These are phyloP conservation scores for Penicillium mononematosum DNA, from an alignment of 495 filamentous ascomycete species.

Conservation along the genomic window DNA sequence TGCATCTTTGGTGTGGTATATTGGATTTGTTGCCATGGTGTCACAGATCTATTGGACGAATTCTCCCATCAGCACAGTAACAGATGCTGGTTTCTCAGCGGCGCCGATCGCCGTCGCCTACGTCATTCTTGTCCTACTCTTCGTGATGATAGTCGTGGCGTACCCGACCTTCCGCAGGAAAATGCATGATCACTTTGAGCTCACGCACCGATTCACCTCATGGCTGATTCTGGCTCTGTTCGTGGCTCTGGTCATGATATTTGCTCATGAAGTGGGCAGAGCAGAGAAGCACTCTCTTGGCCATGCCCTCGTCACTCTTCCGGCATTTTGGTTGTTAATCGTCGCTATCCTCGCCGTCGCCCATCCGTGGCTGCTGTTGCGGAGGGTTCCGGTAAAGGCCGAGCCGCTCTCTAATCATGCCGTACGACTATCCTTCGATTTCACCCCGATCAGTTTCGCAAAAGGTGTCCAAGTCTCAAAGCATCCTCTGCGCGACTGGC, in stretches of 20 bases:
- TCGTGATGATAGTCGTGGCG: constrained; percentile 36
- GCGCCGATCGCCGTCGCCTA: constrained; percentile 21
- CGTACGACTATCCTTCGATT: constrained; percentile 64
- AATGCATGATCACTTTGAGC: constrained; percentile 66
- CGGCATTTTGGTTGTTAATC: constrained; percentile 69
- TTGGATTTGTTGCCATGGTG: constrained; percentile 44
- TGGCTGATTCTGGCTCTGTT: constrained; percentile 63
- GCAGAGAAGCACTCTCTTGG: constrained; percentile 21
- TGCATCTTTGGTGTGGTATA: constrained; percentile 64
- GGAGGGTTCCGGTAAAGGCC: constrained; percentile 54
- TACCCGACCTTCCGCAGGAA: constrained; percentile 52
- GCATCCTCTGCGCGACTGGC: constrained; percentile 62
- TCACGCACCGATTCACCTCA: constrained; percentile 63
- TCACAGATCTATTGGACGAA: constrained; percentile 36
- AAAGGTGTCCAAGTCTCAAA: constrained; percentile 36
- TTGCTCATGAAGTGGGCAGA: constrained; percentile 27
- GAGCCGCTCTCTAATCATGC: constrained; percentile 67
- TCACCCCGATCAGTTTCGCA: constrained; percentile 34
- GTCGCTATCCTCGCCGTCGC: constrained; percentile 57
- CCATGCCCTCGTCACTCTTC: constrained; percentile 47
- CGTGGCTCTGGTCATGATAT: constrained; percentile 46
- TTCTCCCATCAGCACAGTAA: constrained; percentile 18
- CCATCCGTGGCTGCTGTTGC: constrained; percentile 68
- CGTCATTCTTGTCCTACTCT: constrained; percentile 27
- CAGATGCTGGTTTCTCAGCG: constrained; percentile 16